Base-by-base conservation (phyloP, 1,284 basidiomycete genomes). In the Ganoderma boninense region DNA sequence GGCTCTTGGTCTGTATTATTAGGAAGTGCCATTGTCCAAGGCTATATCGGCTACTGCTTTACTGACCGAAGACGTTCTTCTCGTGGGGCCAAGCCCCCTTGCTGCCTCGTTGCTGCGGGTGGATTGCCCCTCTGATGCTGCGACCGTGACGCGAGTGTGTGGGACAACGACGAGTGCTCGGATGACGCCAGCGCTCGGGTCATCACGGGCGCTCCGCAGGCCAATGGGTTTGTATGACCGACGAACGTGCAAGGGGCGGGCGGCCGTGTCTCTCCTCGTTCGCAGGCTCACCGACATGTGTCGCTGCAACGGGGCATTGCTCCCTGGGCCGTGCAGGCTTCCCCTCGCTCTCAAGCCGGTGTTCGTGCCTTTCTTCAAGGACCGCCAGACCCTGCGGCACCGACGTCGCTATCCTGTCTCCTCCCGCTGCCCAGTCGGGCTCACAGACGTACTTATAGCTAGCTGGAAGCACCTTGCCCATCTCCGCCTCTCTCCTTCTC, bases 181-280 rank as follows among this genome's bases (percentile, higher is more conserved):
- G 57, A 23, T 40, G 35, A 61, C 11, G 38, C 40, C 11, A n/a
- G 60, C 60, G 60, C 40, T 62, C 40, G 32, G 23, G 59, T 52
- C 11, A 52, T 26, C 11, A 13, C 23, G 49, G 49, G 49, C 49
- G 49, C 35, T 26, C 23, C 23, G 40, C 23, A 43, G 43, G 46
- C 70, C 70, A 71, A 74, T 70, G 63, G 43, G 65, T 20, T 62
- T 26, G 23, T 38, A 23, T 62, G 29, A 29, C 23, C 40, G 64
- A 74, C 73, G 73, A 74, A 74, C 73, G 73, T 74, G 73, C 73
- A 56, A 74, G 67, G 73, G 42, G 57, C 64, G n/a, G 23, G 26
- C 54, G 32, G 14, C 11, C 40, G 60, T n/a, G 38, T 44, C 60
- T 62, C 43, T 3, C 57, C 20, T 60, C 35, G 32, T 40, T 32